These are phyloP conservation scores for Stentor roeselii DNA, from an alignment of 73 alveolate genomes.

Conservation along the genomic window DNA sequence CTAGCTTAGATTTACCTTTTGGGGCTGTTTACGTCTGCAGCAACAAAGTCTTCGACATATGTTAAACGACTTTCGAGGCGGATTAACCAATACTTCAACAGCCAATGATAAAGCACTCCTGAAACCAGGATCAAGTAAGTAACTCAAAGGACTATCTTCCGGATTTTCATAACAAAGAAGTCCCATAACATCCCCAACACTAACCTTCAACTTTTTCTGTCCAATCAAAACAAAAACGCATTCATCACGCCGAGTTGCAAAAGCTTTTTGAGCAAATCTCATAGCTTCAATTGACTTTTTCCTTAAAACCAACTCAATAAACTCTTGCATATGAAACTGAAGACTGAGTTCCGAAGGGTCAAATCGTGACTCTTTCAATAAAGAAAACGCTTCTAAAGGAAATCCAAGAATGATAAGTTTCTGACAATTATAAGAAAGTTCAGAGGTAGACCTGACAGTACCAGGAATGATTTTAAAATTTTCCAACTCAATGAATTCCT, in stretches of 20 bases:
- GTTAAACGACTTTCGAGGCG: neutral
- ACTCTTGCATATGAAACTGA: neutral
- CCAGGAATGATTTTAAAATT: neutral
- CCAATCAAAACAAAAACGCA: neutral
- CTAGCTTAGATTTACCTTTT: too few species aligned
- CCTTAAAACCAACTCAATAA: neutral
- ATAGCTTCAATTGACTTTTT: neutral
- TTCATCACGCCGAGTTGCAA: neutral
- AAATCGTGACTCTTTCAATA: neutral
- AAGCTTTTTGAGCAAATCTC: neutral
- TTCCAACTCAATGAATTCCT: neutral
- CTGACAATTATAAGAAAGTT: constrained; percentile 22
- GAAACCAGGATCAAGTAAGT: neutral
- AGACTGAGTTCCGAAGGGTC: neutral
- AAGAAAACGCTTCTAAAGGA: neutral
- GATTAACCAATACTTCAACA: neutral
- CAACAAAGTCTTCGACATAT: neutral
- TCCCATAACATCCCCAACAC: neutral
- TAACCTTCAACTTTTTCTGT: too few species aligned
- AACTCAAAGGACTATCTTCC: neutral
- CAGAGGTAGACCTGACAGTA: neutral
- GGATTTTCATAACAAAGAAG: neutral
- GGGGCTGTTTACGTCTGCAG: neutral
- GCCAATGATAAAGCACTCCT: neutral
- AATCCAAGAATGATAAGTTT: neutral